These are phyloP conservation scores for Chaetoceros tenuissimus DNA, from an alignment of 108 stramenopile species.

Conservation along the genomic window DNA sequence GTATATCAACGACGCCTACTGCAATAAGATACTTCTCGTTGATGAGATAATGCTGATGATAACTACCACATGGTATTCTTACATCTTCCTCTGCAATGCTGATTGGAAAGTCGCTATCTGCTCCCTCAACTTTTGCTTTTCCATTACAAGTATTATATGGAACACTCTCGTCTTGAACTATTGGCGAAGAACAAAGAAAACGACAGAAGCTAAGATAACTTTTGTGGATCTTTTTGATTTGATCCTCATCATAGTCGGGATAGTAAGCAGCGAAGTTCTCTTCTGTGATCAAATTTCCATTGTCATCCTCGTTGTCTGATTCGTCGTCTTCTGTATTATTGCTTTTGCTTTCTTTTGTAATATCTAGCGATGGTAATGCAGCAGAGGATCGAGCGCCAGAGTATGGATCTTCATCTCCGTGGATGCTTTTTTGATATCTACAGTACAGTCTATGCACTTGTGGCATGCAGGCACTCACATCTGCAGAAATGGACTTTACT, in stretches of 20 bases:
- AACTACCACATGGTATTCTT: slow-evolving; percentile 47
- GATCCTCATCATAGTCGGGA: slow-evolving; percentile 18
- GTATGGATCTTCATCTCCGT: slow-evolving; percentile 72
- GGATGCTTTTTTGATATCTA: slow-evolving; percentile 54
- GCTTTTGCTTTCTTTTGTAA: not conserved
- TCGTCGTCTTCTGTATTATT: not conserved
- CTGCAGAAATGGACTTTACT: slow-evolving; percentile 53
- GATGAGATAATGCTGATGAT: slow-evolving; percentile 88
- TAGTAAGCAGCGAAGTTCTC: slow-evolving; percentile 22
- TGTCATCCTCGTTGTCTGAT: slow-evolving; percentile 6
- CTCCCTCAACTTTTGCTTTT: not conserved
- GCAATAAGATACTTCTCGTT: slow-evolving; percentile 72
- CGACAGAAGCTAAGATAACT: slow-evolving; percentile 45
- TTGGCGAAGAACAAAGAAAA: slow-evolving; percentile 71
- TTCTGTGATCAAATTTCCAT: not conserved
- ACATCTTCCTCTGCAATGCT: slow-evolving; percentile 23
- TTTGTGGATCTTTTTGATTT: slow-evolving; percentile 10
- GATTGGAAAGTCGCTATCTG: not conserved
- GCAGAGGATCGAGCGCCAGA: no score
- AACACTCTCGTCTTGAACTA: no score
- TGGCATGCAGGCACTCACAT: slow-evolving; percentile 55
- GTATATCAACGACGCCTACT: slow-evolving; percentile 89
- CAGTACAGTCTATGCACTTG: slow-evolving; percentile 67
- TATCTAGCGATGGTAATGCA: not conserved
- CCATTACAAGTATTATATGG: not conserved